phyloP scores from a whole-genome alignment of 495 filamentous ascomycete genomes.

The Penicillium dipodomyicola region DNA sequence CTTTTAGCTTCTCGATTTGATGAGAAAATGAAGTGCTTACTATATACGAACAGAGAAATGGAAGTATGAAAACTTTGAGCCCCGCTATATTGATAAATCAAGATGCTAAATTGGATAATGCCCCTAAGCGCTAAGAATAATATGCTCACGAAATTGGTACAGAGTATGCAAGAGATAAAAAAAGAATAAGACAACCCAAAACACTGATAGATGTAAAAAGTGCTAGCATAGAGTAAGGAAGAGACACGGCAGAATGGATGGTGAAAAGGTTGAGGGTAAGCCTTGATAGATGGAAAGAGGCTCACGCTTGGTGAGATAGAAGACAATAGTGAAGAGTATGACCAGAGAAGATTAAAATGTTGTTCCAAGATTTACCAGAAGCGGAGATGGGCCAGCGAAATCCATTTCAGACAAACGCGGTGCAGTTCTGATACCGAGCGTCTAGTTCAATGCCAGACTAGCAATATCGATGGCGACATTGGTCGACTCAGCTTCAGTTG shows the following conservation, averaged over 20 bases:
- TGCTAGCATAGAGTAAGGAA: constrained; percentile 9
- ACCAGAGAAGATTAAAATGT: constrained; percentile 6
- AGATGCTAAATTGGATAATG: constrained; percentile 21
- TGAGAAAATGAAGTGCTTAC: constrained; percentile 1
- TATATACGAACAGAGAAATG: background rate
- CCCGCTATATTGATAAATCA: constrained; percentile 13
- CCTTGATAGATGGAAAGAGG: background rate
- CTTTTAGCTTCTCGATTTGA: background rate
- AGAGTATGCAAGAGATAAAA: constrained; percentile 19
- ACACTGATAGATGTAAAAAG: constrained; percentile 4
- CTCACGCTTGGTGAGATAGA: constrained; percentile 2
- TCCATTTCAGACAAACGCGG: background rate
- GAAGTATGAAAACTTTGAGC: constrained; percentile 3
- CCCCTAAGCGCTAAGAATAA: constrained; percentile 29
- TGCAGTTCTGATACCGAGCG: background rate
- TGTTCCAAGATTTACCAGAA: constrained; percentile 4
- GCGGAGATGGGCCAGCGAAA: background rate
- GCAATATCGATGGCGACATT: constrained; percentile 34
- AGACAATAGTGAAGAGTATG: background rate
- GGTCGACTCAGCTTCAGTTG: constrained; percentile 18
- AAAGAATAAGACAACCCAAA: background rate
- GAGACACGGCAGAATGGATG: background rate
- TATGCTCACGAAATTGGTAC: constrained; percentile 26
- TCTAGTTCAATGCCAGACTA: constrained; percentile 29
- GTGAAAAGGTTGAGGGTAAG: constrained; percentile 1